phyloP scores from a whole-genome alignment of 2,329 filamentous ascomycete genomes.

The Leptographium lundbergii region DNA sequence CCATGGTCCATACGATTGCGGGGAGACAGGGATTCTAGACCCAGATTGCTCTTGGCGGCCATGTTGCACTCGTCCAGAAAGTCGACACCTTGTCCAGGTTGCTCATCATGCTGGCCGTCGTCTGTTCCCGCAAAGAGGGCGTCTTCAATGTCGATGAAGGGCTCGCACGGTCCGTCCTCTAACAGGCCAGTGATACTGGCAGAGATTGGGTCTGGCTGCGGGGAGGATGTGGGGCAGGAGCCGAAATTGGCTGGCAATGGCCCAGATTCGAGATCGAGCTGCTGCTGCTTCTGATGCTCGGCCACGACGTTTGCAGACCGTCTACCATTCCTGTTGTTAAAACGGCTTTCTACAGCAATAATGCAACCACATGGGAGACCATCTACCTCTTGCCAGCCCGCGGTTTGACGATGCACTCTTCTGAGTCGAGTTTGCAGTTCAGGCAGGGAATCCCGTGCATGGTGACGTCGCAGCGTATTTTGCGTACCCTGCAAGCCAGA shows the following conservation, averaged over 20 bases:
- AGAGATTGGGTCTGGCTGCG: neutral
- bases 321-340: neutral
- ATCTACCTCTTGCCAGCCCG: conserved; percentile 3
- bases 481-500: conserved; percentile 4
- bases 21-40: neutral
- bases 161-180: neutral
- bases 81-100: neutral
- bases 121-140: neutral
- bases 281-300: neutral
- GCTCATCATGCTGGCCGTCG: neutral
- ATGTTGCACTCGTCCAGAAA: neutral
- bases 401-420: conserved; percentile 6
- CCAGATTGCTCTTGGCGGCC: neutral
- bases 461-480: conserved; percentile 9
- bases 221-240: neutral
- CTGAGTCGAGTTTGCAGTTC: conserved; percentile 6
- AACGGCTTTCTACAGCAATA: neutral
- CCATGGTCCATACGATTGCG: neutral
- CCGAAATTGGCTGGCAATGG: neutral
- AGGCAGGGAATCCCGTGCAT: conserved; percentile 6
- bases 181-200: neutral
- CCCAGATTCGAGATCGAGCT: neutral
- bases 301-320: neutral
- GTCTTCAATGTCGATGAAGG: neutral
- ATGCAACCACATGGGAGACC: neutral